A percentile compares a stretch with the other conserved stretches of the same genome.
Evolutionary conservation across 352 stramenopile genomes (phyloP).

Genomic region (Globisporangium paroecandrum): DNA sequence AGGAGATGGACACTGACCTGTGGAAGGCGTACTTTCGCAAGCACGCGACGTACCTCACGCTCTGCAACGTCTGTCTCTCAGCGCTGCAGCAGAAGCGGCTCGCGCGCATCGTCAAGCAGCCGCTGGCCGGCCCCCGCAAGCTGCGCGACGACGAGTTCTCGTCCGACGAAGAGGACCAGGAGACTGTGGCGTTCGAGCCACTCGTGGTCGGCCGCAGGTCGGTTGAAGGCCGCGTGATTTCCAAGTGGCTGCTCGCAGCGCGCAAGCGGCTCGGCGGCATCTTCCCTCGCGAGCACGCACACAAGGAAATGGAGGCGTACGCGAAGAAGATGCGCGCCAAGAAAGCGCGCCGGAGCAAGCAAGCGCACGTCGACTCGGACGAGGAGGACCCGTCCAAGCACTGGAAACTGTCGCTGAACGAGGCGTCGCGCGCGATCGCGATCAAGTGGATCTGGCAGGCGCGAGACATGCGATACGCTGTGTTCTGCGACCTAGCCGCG

Average conservation of each 20-base stretch:
- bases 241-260: slow-evolving; percentile 92
- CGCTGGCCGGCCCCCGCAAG: slow-evolving; percentile 10
- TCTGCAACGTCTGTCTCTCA: slow-evolving; percentile 91
- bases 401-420: slow-evolving; percentile 82
- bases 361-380: slow-evolving; percentile 63
- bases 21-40: slow-evolving; percentile 97
- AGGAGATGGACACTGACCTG: slow-evolving; percentile 87
- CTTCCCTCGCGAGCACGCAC: slow-evolving; percentile 86
- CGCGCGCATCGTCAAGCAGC: slow-evolving; percentile 32
- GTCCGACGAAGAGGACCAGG: slow-evolving; percentile 87
- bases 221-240: slow-evolving; percentile 91
- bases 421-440: slow-evolving; percentile 69
- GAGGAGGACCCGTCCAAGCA: slow-evolving; percentile 63
- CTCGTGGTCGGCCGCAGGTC: slow-evolving; percentile 89
- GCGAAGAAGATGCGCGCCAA: slow-evolving; percentile 87
- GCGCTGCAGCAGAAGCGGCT: slow-evolving; percentile 53
- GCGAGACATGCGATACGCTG: slow-evolving; percentile 50
- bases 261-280: slow-evolving; percentile 88
- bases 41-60: slow-evolving; percentile 90
- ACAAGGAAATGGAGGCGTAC: slow-evolving; percentile 90
- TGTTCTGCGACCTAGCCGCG: slow-evolving; percentile 37
- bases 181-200: slow-evolving; percentile 84
- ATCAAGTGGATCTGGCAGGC: slow-evolving; percentile 82
- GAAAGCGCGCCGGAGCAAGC: slow-evolving; percentile 58
- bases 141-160: slow-evolving; percentile 91